Conservation (phyloP, 164 flowering plant species). For the Hamamelis virginiana region DNA sequence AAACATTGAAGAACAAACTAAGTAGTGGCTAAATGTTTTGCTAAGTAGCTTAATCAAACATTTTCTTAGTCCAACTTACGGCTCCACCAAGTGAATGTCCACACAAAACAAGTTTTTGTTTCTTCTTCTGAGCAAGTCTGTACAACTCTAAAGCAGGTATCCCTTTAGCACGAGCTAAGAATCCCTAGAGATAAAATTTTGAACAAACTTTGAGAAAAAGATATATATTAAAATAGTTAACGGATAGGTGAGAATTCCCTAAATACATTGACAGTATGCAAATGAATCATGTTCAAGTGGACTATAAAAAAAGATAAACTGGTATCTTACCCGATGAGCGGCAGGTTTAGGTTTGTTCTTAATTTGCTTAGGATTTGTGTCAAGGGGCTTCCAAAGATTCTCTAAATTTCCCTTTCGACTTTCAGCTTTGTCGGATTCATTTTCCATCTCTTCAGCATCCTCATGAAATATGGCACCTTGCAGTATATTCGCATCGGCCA, state of each 20-base stretch:
- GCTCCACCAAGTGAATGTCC: conserved; percentile 99
- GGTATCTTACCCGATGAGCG: conserved; percentile 74
- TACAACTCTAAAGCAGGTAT: conserved; percentile 97
- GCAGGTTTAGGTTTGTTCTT: conserved; percentile 72
- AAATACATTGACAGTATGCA: background rate
- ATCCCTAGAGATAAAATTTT: conserved; percentile 54
- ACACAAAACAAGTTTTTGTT: conserved; percentile 85
- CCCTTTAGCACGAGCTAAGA: conserved; percentile 98
- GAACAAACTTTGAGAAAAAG: conserved; percentile 2
- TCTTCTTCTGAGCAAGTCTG: conserved; percentile 96
- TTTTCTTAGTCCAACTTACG: too few relatives aligned
- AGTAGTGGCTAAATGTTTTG: background rate
- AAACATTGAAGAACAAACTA: background rate
- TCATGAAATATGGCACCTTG: conserved; percentile 97
- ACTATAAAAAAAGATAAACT: background rate
- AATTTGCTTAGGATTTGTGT: conserved; percentile 42
- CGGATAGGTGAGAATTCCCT: background rate
- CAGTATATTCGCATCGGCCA: conserved; percentile 89
- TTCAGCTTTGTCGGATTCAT: conserved; percentile 36
- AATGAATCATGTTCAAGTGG: background rate
- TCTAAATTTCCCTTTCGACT: conserved; percentile 36
- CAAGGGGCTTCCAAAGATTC: conserved; percentile 35
- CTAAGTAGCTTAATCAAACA: conserved; percentile 9
- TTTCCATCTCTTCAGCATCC: conserved; percentile 47
- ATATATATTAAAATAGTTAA: background rate